A percentile compares a stretch with the other conserved stretches of the same genome.
These are phyloP conservation scores for Ustilago esculenta DNA, from an alignment of 1,284 basidiomycete genomes.

Conservation along the genomic window DNA sequence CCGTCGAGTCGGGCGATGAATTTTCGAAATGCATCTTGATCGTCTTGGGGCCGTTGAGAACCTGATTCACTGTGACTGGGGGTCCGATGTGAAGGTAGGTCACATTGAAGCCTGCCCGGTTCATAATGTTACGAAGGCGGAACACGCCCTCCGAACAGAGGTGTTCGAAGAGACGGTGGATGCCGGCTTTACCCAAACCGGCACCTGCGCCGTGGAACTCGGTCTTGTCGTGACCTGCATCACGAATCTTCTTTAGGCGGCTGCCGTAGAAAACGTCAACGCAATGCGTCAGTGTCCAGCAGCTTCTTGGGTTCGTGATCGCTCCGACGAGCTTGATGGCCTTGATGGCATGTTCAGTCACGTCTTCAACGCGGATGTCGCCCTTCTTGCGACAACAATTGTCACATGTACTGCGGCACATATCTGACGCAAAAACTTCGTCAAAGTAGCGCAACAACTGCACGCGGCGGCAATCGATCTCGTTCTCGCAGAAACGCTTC, in stretches of 20 bases:
- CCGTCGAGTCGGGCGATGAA: slow-evolving; percentile 20
- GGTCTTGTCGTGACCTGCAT: slow-evolving; percentile 71
- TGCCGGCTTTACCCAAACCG: slow-evolving; percentile 70
- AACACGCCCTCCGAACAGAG: slow-evolving; percentile 71
- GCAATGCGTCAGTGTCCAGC: slow-evolving; percentile 69
- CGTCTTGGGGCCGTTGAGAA: slow-evolving; percentile 42
- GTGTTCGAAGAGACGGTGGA: slow-evolving; percentile 75
- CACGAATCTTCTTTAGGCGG: slow-evolving; percentile 70
- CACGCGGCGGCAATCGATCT: slow-evolving; percentile 83
- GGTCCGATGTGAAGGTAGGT: slow-evolving; percentile 65
- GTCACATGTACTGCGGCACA: slow-evolving; percentile 78
- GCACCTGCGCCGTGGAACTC: slow-evolving; percentile 73
- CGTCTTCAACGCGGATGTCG: slow-evolving; percentile 68
- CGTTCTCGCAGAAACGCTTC: slow-evolving; percentile 80
- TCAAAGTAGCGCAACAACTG: slow-evolving; percentile 80
- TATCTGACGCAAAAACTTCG: slow-evolving; percentile 73
- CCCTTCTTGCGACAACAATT: slow-evolving; percentile 72
- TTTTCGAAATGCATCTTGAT: slow-evolving; percentile 51
- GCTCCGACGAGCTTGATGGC: slow-evolving; percentile 72
- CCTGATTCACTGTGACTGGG: slow-evolving; percentile 15
- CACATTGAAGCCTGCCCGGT: slow-evolving; percentile 65
- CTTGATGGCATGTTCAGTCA: slow-evolving; percentile 72
- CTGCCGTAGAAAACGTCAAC: slow-evolving; percentile 76
- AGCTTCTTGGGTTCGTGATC: slow-evolving; percentile 69
- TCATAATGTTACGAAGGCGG: slow-evolving; percentile 63